These are phyloP conservation scores for Cyanidioschyzon merolae DNA, from an alignment of 23 red algal species.

Conservation along the genomic window DNA sequence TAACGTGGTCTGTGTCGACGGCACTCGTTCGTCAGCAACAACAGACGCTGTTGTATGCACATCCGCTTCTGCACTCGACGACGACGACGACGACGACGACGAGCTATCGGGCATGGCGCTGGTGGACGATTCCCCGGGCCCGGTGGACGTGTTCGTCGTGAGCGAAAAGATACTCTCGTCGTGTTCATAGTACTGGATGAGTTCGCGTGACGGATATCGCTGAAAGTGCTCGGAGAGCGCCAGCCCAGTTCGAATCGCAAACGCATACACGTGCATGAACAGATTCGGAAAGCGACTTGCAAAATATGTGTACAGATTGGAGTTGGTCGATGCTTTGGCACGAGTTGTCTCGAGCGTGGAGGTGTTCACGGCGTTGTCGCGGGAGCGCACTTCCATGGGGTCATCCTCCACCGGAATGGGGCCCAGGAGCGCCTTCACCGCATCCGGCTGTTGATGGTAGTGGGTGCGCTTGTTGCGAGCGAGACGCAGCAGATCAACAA, in stretches of 20 bases:
- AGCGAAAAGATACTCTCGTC: neutral
- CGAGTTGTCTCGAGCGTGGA: neutral
- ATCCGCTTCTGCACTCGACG: no score
- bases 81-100: no score
- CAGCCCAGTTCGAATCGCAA: constrained; percentile 41
- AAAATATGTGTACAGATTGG: constrained; percentile 80
- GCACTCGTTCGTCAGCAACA: no score
- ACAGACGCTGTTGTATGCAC: no score
- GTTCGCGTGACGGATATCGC: constrained; percentile 37
- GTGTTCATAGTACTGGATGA: neutral
- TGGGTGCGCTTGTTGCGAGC: constrained; percentile 93
- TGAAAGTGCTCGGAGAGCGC: constrained; percentile 53
- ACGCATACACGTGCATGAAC: constrained; percentile 64
- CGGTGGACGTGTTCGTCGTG: neutral
- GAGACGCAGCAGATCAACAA: constrained; percentile 68
- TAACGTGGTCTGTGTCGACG: no score
- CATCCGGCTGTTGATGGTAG: constrained; percentile 58
- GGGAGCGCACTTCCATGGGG: neutral
- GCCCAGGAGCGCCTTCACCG: constrained; percentile 47
- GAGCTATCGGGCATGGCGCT: neutral
- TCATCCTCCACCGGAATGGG: constrained; percentile 39
- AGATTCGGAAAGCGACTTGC: constrained; percentile 62
- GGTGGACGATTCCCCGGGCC: no score
- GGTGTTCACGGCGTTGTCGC: neutral
- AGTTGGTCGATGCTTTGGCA: neutral